Evolutionary conservation across 805 yeast species (phyloP).

Genomic region (Brettanomyces nanus): DNA sequence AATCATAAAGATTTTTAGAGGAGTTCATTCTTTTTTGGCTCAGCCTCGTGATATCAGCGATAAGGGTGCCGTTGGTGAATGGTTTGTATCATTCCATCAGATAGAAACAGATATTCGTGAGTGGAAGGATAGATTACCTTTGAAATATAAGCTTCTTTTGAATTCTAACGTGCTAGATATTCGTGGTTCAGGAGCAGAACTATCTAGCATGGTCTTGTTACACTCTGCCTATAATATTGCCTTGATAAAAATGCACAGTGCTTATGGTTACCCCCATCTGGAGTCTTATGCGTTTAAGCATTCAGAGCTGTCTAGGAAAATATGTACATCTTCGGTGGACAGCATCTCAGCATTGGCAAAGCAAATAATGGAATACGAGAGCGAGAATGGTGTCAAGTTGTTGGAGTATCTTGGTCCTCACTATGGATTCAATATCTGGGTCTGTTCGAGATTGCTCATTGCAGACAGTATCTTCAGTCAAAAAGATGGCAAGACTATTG

Average conservation of each 20-base stretch:
- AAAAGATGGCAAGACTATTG: conserved; percentile 2
- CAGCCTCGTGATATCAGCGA: conserved; percentile 12
- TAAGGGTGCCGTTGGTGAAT: conserved; percentile 12
- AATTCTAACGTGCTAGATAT: conserved; percentile 3
- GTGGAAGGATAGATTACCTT: conserved; percentile 11
- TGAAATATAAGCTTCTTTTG: conserved; percentile 5
- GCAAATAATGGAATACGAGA: conserved; percentile 5
- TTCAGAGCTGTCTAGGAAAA: conserved; percentile 14
- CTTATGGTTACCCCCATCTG: conserved; percentile 20
- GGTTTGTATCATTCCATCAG: conserved; percentile 12
- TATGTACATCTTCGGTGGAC: conserved; percentile 11
- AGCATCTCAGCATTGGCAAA: conserved; percentile 9
- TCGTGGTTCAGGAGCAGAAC: conserved; percentile 1
- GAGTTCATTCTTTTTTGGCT: conserved; percentile 11
- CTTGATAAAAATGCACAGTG: conserved; percentile 18
- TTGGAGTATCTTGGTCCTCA: conserved; percentile 22
- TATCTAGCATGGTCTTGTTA: conserved; percentile 4
- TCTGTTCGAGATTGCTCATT: conserved; percentile 25
- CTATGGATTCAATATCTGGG: conserved; percentile 27
- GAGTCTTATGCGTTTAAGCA: conserved; percentile 16
- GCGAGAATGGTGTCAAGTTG: too few species aligned
- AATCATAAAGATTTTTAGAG: conserved; percentile 12
- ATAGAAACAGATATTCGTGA: conserved; percentile 11
- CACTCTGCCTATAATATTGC: conserved; percentile 16
- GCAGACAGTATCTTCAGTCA: conserved; percentile 19